phyloP scores from a whole-genome alignment of 805 yeast species.

The Maudiozyma barnettii region DNA sequence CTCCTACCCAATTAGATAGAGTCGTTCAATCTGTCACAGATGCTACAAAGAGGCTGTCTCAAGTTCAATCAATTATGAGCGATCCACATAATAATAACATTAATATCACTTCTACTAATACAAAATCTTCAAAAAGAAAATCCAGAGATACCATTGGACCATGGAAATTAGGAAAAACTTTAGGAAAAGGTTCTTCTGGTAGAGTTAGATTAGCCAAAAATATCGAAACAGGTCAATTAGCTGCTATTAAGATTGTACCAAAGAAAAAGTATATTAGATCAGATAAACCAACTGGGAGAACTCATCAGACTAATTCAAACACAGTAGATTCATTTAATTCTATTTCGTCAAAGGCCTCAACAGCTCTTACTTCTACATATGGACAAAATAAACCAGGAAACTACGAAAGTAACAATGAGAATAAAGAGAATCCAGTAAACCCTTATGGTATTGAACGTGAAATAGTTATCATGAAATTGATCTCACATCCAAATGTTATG shows the following conservation, averaged over 20 bases:
- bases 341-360: conserved; percentile 11
- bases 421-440: conserved; percentile 11
- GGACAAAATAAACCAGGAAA: conserved; percentile 1
- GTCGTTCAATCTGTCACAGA: conserved; percentile 29
- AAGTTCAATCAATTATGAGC: conserved; percentile 22
- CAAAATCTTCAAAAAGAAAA: conserved; percentile 25
- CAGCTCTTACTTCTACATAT: conserved; percentile 7
- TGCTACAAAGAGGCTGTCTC: conserved; percentile 28
- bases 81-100: conserved; percentile 3
- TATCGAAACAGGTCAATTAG: conserved; percentile 57
- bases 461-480: conserved; percentile 91
- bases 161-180: conserved; percentile 69
- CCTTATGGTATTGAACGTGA: conserved; percentile 97
- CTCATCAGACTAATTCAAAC: conserved; percentile 4
- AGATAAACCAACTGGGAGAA: neutral
- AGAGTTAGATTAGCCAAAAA: conserved; percentile 70
- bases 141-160: conserved; percentile 55
- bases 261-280: conserved; percentile 33
- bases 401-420: conserved; percentile 9
- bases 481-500: conserved; percentile 89
- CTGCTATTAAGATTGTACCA: conserved; percentile 77
- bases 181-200: conserved; percentile 80
- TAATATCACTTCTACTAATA: neutral
- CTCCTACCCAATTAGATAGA: conserved; percentile 18
- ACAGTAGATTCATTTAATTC: conserved; percentile 4